Evolutionary conservation across 495 filamentous ascomycete genomes (phyloP), one percentile per base, ranked within the genome.

Genomic region (Platismatia glauca): DNA sequence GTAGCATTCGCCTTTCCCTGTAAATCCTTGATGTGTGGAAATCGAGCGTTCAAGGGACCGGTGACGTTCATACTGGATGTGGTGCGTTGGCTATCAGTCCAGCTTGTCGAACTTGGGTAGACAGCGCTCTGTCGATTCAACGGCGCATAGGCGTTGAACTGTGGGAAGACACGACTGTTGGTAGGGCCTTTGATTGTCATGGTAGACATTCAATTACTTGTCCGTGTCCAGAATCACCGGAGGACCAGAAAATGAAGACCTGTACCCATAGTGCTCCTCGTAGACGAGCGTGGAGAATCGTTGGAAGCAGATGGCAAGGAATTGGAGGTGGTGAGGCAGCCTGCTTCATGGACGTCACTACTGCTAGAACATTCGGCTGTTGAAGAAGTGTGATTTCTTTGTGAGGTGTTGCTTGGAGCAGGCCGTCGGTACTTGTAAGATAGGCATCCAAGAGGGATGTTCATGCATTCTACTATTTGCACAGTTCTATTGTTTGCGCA

Each of bases 1-100:
- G 75, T 72, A 18, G 74, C 73, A 57, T 77, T 69, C 62, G 81
- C 80, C 60, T 79, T 71, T 55, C 78, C 78, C 60, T 84, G 80
- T 50, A 92, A 76, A 71, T 92, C 89, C 65, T 89, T 86, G 66
- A 91, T 84, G 73, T 91, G 89, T 22, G 86, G 83, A 65, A 84
- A 86, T 20, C 71, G 70, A 46, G 75, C 71, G 62, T 67, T 29
- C 34, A 41, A 7, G 22, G 44, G 34, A 48, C 46, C 57, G 31
- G 55, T 56, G 35, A 66, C 63, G 31, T 62, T 46, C 39, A 67
- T 58, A 55, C 57, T 22, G 15, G 61, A 71, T 64, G 71, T 75
- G 1, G 46, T 39, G 15, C 34, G 44, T 55, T 60, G 58, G 24
- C 38, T 38, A 55, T 63, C 34, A 35, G 48, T 48, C 63, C 62